Conservation (phyloP, 2,329 filamentous ascomycete species). For the Fusarium humuli region DNA sequence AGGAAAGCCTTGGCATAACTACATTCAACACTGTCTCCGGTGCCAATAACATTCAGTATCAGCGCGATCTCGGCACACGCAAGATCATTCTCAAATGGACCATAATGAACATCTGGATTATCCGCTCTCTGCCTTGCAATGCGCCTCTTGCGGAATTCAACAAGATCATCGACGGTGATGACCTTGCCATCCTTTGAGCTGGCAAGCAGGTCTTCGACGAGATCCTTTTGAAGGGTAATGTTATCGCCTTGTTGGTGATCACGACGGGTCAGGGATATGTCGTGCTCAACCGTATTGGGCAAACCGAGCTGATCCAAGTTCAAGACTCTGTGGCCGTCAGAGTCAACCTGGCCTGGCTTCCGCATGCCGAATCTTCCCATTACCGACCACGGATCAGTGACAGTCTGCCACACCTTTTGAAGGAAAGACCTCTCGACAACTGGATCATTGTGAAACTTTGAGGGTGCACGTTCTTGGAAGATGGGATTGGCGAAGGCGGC, state of each 20-base stretch:
- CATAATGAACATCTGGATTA: constrained; percentile 35
- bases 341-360: constrained; percentile 35
- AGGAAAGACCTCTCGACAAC: constrained; percentile 12
- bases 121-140: constrained; percentile 32
- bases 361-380: constrained; percentile 40
- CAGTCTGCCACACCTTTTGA: constrained; percentile 6
- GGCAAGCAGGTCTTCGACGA: constrained; percentile 33
- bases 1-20: constrained; percentile 33
- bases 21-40: constrained; percentile 27
- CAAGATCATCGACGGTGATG: constrained; percentile 37
- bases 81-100: constrained; percentile 29
- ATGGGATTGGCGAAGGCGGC: constrained; percentile 39
- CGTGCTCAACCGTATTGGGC: constrained; percentile 40
- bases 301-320: constrained; percentile 40
- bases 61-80: constrained; percentile 40
- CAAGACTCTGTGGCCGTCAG: constrained; percentile 30
- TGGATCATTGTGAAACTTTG: constrained; percentile 14
- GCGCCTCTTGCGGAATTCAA: constrained; percentile 34
- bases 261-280: constrained; percentile 41
- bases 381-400: constrained; percentile 38
- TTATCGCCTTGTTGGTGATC: constrained; percentile 41
- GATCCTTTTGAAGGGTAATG: constrained; percentile 29
- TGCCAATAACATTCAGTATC: constrained; percentile 37
- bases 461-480: constrained; percentile 33
- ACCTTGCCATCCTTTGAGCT: constrained; percentile 38